Evolutionary conservation across 345 rosid species (phyloP).

Genomic region (Syzygium aromaticum): DNA sequence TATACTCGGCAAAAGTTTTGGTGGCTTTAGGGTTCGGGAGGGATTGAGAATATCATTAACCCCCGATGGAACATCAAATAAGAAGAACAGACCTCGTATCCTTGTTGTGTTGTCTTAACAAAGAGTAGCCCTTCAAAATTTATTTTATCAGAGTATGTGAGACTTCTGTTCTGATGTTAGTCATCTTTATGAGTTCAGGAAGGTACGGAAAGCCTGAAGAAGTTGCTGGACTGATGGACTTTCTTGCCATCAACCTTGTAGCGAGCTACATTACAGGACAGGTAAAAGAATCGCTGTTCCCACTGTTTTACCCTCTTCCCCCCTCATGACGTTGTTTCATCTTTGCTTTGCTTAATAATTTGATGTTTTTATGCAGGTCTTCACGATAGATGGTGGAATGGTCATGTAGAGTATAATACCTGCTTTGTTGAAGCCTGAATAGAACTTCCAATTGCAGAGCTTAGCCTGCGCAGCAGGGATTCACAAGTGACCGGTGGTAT

Average conservation of each 20-base stretch:
- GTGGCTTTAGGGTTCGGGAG: neutral
- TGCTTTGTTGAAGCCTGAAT: neutral
- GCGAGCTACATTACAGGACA: conserved; percentile 91
- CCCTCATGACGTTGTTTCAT: neutral
- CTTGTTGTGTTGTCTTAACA: neutral
- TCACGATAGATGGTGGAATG: neutral
- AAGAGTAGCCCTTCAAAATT: too few species aligned
- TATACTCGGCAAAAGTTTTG: neutral
- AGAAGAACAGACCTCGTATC: neutral
- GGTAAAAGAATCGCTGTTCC: conserved; percentile 23
- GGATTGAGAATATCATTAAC: neutral
- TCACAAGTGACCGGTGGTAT: neutral
- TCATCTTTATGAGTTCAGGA: too few species aligned
- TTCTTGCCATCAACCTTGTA: conserved; percentile 75
- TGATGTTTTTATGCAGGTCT: neutral
- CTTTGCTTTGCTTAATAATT: neutral
- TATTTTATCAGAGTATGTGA: too few species aligned
- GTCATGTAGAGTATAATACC: neutral
- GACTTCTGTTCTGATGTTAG: too few species aligned
- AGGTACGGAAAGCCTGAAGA: too few species aligned
- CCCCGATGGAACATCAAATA: neutral
- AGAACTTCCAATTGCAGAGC: neutral
- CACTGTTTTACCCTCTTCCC: neutral
- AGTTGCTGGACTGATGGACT: too few species aligned
- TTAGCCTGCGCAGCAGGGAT: neutral